Percentiles rank a stretch among this genome's conserved stretches.
Evolutionary conservation across 129 eudicot species (phyloP).

Genomic region (Silybum marianum): DNA sequence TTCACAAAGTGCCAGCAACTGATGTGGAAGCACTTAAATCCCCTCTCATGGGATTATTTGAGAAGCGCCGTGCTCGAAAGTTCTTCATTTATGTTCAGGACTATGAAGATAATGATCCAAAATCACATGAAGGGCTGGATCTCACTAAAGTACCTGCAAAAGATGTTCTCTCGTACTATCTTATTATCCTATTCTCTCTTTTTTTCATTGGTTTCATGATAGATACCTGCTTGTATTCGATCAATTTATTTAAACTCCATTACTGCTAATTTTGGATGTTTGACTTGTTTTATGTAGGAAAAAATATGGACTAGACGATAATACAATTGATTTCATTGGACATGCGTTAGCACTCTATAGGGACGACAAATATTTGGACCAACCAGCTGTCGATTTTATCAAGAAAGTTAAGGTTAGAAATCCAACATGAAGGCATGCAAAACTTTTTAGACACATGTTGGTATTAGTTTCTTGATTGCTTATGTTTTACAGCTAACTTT

Average conservation of each 20-base stretch:
- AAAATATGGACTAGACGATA: conserved; percentile 64
- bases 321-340: conserved; percentile 72
- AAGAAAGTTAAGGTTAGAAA: conserved; percentile 64
- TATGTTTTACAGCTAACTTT: neutral
- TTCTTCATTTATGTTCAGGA: conserved; percentile 70
- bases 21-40: conserved; percentile 74
- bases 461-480: too few species aligned
- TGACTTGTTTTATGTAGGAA: conserved; percentile 37
- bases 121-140: conserved; percentile 69
- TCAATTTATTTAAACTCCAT: neutral
- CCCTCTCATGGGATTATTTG: conserved; percentile 71
- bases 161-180: conserved; percentile 63
- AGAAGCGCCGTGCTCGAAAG: conserved; percentile 66
- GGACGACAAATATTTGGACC: conserved; percentile 60
- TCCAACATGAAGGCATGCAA: conserved; percentile 1
- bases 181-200: conserved; percentile 15
- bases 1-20: conserved; percentile 71
- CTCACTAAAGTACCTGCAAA: conserved; percentile 62
- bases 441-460: too few species aligned
- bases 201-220: neutral
- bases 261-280: neutral
- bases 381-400: conserved; percentile 65
- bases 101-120: conserved; percentile 58
- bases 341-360: conserved; percentile 71
- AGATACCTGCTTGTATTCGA: neutral